Percentiles rank a stretch among this genome's conserved stretches.
Conservation (phyloP, 768 basidiomycete species). For the Pleurotus djamor region DNA sequence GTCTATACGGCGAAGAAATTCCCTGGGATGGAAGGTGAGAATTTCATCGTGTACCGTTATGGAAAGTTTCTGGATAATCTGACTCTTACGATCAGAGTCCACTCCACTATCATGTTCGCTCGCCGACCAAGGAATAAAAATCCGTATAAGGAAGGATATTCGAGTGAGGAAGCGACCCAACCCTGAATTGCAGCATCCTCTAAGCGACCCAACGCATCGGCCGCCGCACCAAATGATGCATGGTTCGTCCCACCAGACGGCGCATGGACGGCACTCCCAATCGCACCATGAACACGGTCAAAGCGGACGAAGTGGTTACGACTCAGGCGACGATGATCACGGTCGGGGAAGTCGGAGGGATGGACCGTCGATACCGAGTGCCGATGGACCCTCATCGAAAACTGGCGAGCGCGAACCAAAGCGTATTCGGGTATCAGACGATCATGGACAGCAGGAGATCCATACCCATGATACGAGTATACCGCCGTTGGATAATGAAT, state of each 20-base stretch:
- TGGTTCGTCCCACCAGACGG: background rate
- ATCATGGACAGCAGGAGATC: constrained; percentile 14
- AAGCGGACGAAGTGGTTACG: constrained; percentile 21
- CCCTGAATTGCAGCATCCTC: constrained; percentile 31
- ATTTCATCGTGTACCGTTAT: background rate
- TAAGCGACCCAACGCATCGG: constrained; percentile 20
- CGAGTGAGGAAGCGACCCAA: constrained; percentile 74
- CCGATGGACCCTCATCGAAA: constrained; percentile 4
- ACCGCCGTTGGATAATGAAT: background rate
- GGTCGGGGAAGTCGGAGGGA: background rate
- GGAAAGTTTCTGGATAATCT: background rate
- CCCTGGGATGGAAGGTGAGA: constrained; percentile 90
- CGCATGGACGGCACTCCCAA: constrained; percentile 1
- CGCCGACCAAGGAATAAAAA: constrained; percentile 96
- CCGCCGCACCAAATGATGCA: constrained; percentile 1
- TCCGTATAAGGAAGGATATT: constrained; percentile 90
- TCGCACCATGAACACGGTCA: constrained; percentile 23
- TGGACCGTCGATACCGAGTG: background rate
- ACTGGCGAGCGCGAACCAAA: constrained; percentile 28
- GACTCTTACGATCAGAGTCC: constrained; percentile 54
- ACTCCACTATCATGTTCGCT: constrained; percentile 86
- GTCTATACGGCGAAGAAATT: constrained; percentile 98
- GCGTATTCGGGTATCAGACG: constrained; percentile 32
- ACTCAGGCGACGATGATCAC: constrained; percentile 13
- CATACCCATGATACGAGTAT: constrained; percentile 18